A percentile compares a stretch with the other conserved stretches of the same genome.
Evolutionary conservation across 1,284 basidiomycete species (phyloP).

Genomic region (Stygiomarasmius scandens): DNA sequence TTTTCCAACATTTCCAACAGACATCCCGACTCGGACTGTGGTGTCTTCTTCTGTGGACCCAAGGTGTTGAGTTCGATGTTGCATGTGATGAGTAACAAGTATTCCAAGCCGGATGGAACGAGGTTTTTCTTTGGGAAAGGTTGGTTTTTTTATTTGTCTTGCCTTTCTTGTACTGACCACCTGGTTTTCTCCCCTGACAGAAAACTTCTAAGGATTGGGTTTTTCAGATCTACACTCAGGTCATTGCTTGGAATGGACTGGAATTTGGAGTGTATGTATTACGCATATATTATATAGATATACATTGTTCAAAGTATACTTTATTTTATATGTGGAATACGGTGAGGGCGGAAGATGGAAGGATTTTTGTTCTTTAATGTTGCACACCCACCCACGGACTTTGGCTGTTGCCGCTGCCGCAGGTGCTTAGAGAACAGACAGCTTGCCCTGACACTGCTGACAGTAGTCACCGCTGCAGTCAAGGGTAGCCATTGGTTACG

Average conservation of each 20-base stretch:
- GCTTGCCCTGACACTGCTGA: too few relatives aligned
- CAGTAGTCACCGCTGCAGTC: too few relatives aligned
- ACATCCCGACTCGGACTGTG: slow-evolving; percentile 84
- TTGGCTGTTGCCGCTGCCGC: too few relatives aligned
- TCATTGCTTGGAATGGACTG: not conserved
- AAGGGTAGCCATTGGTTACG: too few relatives aligned
- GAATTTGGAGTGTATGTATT: not conserved
- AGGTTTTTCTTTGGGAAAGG: slow-evolving; percentile 90
- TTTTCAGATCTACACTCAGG: not conserved
- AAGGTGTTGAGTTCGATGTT: slow-evolving; percentile 68
- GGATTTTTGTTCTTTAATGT: too few relatives aligned
- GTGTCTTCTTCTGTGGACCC: slow-evolving; percentile 88
- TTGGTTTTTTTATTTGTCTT: slow-evolving; percentile 23
- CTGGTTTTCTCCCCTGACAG: not conserved
- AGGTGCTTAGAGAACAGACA: too few relatives aligned
- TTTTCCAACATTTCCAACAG: slow-evolving; percentile 77
- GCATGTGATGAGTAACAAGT: slow-evolving; percentile 82
- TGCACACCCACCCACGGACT: too few relatives aligned
- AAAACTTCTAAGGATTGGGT: slow-evolving; percentile 12
- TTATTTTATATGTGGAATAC: not conserved
- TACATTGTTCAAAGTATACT: not conserved
- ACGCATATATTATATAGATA: not conserved
- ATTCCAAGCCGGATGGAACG: slow-evolving; percentile 78
- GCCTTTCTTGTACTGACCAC: not conserved
- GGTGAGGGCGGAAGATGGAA: not conserved